A percentile compares a stretch with the other conserved stretches of the same genome.
These are phyloP conservation scores for Piper longum DNA, from an alignment of 164 flowering plant species.

Conservation along the genomic window DNA sequence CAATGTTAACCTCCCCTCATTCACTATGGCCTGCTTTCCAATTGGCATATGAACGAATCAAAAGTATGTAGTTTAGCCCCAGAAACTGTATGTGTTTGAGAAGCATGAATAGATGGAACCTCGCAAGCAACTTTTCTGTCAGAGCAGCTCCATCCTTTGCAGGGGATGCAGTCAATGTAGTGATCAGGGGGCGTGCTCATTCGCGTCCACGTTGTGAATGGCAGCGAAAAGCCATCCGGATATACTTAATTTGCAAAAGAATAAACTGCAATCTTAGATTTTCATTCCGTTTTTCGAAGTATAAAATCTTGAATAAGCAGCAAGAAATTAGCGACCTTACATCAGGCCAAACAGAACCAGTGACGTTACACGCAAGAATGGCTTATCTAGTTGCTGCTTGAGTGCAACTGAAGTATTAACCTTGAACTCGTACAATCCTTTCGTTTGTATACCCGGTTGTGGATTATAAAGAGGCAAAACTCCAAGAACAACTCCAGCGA, in stretches of 20 bases:
- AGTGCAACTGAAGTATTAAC: slow-evolving; percentile 23
- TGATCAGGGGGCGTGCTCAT: slow-evolving; percentile 48
- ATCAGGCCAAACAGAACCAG: slow-evolving; percentile 33
- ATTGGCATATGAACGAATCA: background rate
- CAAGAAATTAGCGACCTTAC: slow-evolving; percentile 28
- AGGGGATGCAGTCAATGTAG: slow-evolving; percentile 51
- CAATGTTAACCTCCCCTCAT: slow-evolving; percentile 35
- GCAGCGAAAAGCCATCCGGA: slow-evolving; percentile 37
- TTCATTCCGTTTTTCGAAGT: background rate
- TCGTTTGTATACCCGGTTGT: slow-evolving; percentile 19
- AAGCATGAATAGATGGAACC: slow-evolving; percentile 22
- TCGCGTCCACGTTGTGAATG: slow-evolving; percentile 31
- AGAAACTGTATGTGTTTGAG: background rate
- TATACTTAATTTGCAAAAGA: slow-evolving; percentile 27
- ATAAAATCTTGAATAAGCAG: no score
- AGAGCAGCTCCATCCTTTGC: slow-evolving; percentile 59
- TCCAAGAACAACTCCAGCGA: slow-evolving; percentile 65
- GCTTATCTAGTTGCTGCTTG: slow-evolving; percentile 50
- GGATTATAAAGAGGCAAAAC: slow-evolving; percentile 43
- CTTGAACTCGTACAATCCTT: slow-evolving; percentile 32
- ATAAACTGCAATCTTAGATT: background rate
- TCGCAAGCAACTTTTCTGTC: slow-evolving; percentile 33
- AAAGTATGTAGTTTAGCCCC: background rate
- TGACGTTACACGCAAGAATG: slow-evolving; percentile 31
- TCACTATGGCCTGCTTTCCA: slow-evolving; percentile 38